Conservation (phyloP, 73 alveolate genomes). For the Stentor roeselii region DNA sequence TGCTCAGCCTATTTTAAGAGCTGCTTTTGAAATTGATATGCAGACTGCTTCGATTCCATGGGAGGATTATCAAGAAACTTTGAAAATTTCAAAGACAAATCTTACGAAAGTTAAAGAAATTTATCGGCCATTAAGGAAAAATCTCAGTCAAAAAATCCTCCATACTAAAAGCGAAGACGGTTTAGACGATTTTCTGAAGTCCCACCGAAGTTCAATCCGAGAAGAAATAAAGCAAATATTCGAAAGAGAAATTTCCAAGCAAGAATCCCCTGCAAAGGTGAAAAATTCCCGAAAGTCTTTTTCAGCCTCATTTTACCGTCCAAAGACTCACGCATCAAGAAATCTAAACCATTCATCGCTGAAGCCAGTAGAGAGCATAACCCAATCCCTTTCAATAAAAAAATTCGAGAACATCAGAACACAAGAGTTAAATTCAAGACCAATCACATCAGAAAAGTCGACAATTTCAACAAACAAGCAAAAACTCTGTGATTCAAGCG, state of each 20-base stretch:
- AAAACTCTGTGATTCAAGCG: neutral
- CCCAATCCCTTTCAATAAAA: neutral
- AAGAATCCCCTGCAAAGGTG: neutral
- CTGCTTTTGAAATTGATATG: neutral
- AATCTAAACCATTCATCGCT: too few relatives aligned
- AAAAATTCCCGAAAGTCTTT: neutral
- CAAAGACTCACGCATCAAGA: too few relatives aligned
- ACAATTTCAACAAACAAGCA: too few relatives aligned
- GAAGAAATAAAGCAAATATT: neutral
- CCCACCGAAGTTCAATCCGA: neutral
- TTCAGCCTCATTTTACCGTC: too few relatives aligned
- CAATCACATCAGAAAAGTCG: neutral
- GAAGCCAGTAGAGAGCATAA: neutral
- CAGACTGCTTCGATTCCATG: conserved; percentile 6
- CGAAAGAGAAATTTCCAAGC: neutral
- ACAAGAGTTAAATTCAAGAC: neutral
- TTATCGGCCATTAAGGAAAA: neutral
- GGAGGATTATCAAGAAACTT: neutral
- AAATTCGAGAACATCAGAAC: neutral
- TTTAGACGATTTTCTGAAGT: neutral
- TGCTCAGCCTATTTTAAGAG: neutral
- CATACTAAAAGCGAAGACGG: too few relatives aligned
- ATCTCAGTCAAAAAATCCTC: too few relatives aligned
- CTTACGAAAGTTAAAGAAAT: neutral
- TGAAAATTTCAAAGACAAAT: neutral